Evolutionary conservation across 345 rosid species (phyloP), one percentile per base, ranked within the genome.

Genomic region (Sapria himalayana): DNA sequence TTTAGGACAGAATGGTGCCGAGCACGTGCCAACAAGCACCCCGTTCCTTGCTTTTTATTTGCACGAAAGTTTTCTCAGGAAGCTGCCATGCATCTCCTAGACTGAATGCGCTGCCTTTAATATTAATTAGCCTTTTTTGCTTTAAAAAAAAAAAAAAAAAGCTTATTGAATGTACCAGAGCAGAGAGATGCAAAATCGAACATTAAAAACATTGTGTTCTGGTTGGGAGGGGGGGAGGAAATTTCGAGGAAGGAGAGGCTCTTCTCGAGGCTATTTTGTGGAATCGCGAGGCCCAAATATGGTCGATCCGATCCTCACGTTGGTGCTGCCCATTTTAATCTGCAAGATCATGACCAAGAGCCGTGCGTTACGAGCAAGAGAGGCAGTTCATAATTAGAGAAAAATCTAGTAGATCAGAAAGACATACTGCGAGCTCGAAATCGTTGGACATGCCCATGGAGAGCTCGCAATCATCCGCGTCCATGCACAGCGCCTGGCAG

Each of bases 361-460:
- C 52, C 49, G 33, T 36, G n/a, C n/a, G n/a, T n/a, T n/a, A n/a
- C n/a, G n/a, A n/a, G n/a, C n/a, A n/a, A n/a, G n/a, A n/a, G n/a
- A n/a, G n/a, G n/a, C n/a, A n/a, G n/a, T n/a, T n/a, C n/a, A n/a
- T n/a, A n/a, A n/a, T n/a, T n/a, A n/a, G n/a, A n/a, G n/a, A n/a
- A n/a, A n/a, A n/a, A n/a, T n/a, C n/a, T n/a, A n/a, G n/a, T n/a
- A n/a, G n/a, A n/a, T n/a, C n/a, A n/a, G n/a, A n/a, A n/a, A n/a
- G n/a, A 7, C 59, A 52, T 62, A 81, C 94, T 24, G 94, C 96
- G 71, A 52, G 70, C 74, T 85, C 92, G 45, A 73, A 85, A 55
- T 85, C 96, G 44, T 79, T 66, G 0, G 94, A 85, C 96, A 85
- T 85, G 59, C 94, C 94, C 94, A 81, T 85, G 9, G 96, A 85